Evolutionary conservation across 2,329 filamentous ascomycete genomes (phyloP).

Genomic region (Alternaria sp.): DNA sequence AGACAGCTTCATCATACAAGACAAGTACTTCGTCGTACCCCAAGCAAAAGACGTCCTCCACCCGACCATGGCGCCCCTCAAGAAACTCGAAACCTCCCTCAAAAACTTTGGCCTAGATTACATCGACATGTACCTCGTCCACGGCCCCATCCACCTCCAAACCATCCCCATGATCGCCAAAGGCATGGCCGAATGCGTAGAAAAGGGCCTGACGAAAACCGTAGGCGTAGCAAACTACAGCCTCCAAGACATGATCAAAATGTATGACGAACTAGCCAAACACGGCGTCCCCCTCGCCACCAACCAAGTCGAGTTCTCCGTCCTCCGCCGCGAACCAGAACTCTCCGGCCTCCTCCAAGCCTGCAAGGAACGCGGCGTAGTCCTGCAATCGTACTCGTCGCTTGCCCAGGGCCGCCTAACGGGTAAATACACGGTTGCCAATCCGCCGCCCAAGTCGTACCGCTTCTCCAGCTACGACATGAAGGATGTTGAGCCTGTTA

Average conservation of each 20-base stretch:
- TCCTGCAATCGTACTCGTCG: conserved; percentile 56
- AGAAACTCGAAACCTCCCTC: conserved; percentile 7
- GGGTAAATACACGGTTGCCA: conserved; percentile 46
- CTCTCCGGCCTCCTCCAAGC: conserved; percentile 51
- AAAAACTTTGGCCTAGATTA: conserved; percentile 8
- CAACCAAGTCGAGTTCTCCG: conserved; percentile 58
- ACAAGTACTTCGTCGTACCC: conserved; percentile 9
- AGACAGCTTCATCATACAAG: conserved; percentile 10
- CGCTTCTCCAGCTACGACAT: conserved; percentile 57
- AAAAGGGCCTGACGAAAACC: conserved; percentile 4
- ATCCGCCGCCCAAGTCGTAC: conserved; percentile 51
- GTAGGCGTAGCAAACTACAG: conserved; percentile 8
- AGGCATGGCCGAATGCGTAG: conserved; percentile 7
- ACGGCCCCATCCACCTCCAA: conserved; percentile 8
- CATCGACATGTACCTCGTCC: conserved; percentile 8
- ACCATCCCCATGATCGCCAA: conserved; percentile 8
- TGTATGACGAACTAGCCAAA: conserved; percentile 6
- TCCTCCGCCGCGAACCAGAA: conserved; percentile 56
- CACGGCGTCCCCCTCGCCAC: conserved; percentile 51
- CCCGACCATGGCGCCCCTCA: conserved; percentile 1
- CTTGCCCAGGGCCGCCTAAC: conserved; percentile 50
- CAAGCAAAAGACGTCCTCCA: conserved; percentile 8
- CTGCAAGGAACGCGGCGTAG: conserved; percentile 50
- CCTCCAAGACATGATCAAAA: conserved; percentile 6
- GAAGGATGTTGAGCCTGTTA: conserved; percentile 53